Evolutionary conservation across 2,329 filamentous ascomycete species (phyloP), one percentile per base, ranked within the genome.

Genomic region (Herpotrichia juniperi): DNA sequence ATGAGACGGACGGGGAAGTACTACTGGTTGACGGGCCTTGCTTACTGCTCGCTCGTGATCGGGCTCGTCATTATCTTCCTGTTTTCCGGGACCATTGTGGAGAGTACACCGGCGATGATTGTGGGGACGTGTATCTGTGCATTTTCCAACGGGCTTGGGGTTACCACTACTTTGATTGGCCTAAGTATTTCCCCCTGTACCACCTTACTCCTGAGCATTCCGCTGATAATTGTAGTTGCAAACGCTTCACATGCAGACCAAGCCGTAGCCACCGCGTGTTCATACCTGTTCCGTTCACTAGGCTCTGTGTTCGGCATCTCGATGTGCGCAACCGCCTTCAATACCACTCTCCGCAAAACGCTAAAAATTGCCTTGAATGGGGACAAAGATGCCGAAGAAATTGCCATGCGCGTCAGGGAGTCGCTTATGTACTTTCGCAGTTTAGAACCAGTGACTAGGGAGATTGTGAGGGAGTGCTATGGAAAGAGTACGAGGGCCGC

Each of bases 261-360:
- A 55, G 89, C 90, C 1, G 83, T 93, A 1, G 88, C 87, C 3
- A 89, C 90, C 14, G 90, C 90, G 7, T 91, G 88, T 69, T 89
- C 86, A 17, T 93, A 93, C 73, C 83, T 93, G 21, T 93, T 93
- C 78, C 86, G 90, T 32, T 88, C 87, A 1, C 78, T 93, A 0
- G 90, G 85, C 10, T 82, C 80, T 14, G 83, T 86, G 9, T 80
- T 86, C 32, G 83, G 89, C 10, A 79, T 92, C 49, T 88, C 87
- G n/a, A 76, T 90, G 51, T 83, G 83, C 45, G 85, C 88, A 1
- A 89, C 88, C 1, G 81, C 90, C 7, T 82, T 91, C 40, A 91
- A 93, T 67, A 85, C 89, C 64, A 79, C 81, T 2, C 77, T 93
- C 17, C 79, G 88, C 14, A 76, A 75, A 2, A 77, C 82, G 42